Evolutionary conservation across 2,329 filamentous ascomycete species (phyloP), one percentile per base, ranked within the genome.

Genomic region (Aspergillus japonicus): DNA sequence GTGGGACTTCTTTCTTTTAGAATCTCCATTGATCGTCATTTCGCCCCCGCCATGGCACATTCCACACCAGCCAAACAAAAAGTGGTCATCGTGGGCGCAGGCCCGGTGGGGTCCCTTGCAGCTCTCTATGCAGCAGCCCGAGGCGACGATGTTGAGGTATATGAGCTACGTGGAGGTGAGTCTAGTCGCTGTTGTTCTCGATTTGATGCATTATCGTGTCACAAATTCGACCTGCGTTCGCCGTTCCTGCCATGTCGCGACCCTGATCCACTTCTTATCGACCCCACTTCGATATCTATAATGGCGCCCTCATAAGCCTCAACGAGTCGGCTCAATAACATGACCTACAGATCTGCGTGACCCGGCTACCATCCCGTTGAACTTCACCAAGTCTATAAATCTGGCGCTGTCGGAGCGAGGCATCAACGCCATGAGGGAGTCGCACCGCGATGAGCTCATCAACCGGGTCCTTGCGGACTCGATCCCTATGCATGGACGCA

Each of bases 301-400:
- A 33, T 50, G 14, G 35, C 58, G 54, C 62, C 63, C 48, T 44
- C 26, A 29, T 29, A 29, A 29, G 26, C 26, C 26, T 29, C 26
- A 12, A 35, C 11, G 33, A 35, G 3, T 35, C 12, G 5, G 62
- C 59, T 35, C 29, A 48, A 51, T 54, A 35, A 31, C 48, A 33
- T 59, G 51, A 50, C 31, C 54, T 39, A 29, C 59, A 98, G 95
- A 99, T 79, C 87, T 98, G 52, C 88, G 95, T 47, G 88, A 96
- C 73, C 88, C 90, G 2, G 84, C 86, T 2, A 96, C 91, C 0
- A 87, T 88, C 31, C 93, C 94, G 3, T 82, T 98, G 62, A 97
- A 97, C 77, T 97, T 97, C 73, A 96, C 93, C 62, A 96, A 92
- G 75, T 98, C 95, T n/a, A 99, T 99, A 81, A 99, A 99, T 72